Conservation (phyloP, 352 stramenopile genomes). For the Phytophthora europaea region DNA sequence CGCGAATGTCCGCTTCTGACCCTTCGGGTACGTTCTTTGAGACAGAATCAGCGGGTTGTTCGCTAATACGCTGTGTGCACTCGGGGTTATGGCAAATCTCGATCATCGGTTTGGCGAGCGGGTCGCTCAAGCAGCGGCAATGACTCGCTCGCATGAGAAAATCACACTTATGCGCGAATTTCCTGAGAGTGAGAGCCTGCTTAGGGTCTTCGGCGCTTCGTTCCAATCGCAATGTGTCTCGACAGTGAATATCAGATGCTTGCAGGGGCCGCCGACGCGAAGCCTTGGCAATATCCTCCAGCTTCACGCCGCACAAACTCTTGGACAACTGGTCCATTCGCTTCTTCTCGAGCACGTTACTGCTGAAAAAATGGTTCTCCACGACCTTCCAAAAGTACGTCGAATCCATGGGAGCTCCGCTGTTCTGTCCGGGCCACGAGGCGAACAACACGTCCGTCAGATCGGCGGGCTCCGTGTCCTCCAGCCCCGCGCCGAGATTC, state of each 20-base stretch:
- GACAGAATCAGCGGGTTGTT: not conserved
- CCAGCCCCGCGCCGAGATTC: slow-evolving; percentile 23
- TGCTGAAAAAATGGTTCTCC: slow-evolving; percentile 75
- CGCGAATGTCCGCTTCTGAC: slow-evolving; percentile 38
- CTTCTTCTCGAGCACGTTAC: slow-evolving; percentile 70
- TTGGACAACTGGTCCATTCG: slow-evolving; percentile 79
- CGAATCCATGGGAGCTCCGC: slow-evolving; percentile 76
- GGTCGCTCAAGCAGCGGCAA: slow-evolving; percentile 67
- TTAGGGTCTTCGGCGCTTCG: slow-evolving; percentile 41
- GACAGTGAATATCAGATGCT: slow-evolving; percentile 63
- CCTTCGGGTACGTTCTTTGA: slow-evolving; percentile 18
- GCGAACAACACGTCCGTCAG: slow-evolving; percentile 83
- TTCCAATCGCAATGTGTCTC: slow-evolving; percentile 72
- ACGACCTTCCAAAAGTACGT: slow-evolving; percentile 86
- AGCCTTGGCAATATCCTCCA: slow-evolving; percentile 70
- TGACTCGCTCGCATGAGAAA: slow-evolving; percentile 83
- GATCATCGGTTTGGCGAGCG: slow-evolving; percentile 56
- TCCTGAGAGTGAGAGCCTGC: slow-evolving; percentile 54
- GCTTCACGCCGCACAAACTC: slow-evolving; percentile 69
- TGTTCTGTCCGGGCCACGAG: slow-evolving; percentile 80
- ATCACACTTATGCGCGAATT: slow-evolving; percentile 79
- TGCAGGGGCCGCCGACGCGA: slow-evolving; percentile 38
- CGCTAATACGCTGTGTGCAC: slow-evolving; percentile 3
- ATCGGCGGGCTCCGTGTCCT: slow-evolving; percentile 48
- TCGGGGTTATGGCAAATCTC: slow-evolving; percentile 47